A percentile compares a stretch with the other conserved stretches of the same genome.
Conservation (phyloP, 176 grass and related monocot genomes). For the Oryza officinalis region DNA sequence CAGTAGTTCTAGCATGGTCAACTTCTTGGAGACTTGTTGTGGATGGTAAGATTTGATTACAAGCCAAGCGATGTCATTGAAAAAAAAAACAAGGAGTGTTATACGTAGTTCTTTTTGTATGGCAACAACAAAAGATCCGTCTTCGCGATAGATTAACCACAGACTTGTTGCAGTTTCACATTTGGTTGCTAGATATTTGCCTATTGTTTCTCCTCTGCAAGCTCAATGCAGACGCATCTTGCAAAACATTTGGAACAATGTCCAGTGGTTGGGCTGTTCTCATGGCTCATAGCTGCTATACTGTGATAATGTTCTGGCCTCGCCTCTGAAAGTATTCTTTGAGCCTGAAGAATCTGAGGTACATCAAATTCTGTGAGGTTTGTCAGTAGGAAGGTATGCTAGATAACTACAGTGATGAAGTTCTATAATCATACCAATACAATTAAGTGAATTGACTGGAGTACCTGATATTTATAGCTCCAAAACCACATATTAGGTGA, state of each 20-base stretch:
- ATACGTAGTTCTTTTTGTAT: background rate
- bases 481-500: background rate
- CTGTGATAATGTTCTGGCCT: background rate
- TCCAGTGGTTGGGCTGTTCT: background rate
- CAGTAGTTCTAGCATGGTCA: background rate
- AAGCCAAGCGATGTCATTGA: background rate
- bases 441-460: too few species aligned
- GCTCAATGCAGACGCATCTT: background rate
- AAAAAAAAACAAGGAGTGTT: background rate
- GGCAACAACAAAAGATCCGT: background rate
- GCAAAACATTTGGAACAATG: background rate
- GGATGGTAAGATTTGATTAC: background rate
- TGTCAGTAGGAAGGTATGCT: background rate
- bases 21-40: background rate
- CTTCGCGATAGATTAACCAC: background rate
- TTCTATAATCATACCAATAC: too few species aligned
- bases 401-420: background rate
- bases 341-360: background rate
- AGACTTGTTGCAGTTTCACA: background rate
- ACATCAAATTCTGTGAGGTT: background rate
- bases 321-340: background rate
- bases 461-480: background rate
- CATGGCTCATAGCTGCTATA: background rate
- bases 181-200: background rate
- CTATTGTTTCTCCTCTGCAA: background rate